These are phyloP conservation scores for Globisporangium paroecandrum DNA, from an alignment of 352 stramenopile species.

Conservation along the genomic window DNA sequence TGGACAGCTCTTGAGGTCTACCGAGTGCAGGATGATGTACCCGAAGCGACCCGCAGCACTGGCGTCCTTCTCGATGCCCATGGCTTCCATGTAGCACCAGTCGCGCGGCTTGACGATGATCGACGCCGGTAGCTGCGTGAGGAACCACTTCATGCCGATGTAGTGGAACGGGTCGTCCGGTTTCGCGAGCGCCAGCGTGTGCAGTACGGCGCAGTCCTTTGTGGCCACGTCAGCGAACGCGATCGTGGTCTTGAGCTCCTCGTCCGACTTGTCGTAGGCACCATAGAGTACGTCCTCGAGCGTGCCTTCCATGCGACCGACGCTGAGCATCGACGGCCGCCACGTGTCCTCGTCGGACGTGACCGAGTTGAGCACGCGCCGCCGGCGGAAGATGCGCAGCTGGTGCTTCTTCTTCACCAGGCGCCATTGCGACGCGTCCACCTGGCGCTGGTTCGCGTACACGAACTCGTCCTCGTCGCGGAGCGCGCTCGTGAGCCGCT, in stretches of 20 bases:
- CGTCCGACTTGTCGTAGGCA: slow-evolving; percentile 33
- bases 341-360: slow-evolving; percentile 15
- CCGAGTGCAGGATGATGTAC: slow-evolving; percentile 43
- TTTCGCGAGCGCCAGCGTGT: slow-evolving; percentile 36
- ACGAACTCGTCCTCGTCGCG: slow-evolving; percentile 28
- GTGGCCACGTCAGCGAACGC: slow-evolving; percentile 27
- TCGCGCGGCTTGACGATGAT: slow-evolving; percentile 25
- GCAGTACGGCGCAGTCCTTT: slow-evolving; percentile 38
- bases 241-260: slow-evolving; percentile 39
- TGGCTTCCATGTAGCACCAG: slow-evolving; percentile 39
- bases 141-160: slow-evolving; percentile 49
- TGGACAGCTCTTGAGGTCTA: slow-evolving; percentile 35
- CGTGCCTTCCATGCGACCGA: slow-evolving; percentile 40
- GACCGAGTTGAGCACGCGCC: slow-evolving; percentile 9
- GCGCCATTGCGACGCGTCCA: slow-evolving; percentile 51
- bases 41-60: slow-evolving; percentile 24
- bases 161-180: slow-evolving; percentile 43
- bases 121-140: slow-evolving; percentile 31
- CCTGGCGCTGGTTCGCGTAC: slow-evolving; percentile 22
- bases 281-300: slow-evolving; percentile 44
- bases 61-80: slow-evolving; percentile 34
- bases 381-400: slow-evolving; percentile 39
- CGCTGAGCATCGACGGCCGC: slow-evolving; percentile 18
- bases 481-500: slow-evolving; percentile 27
- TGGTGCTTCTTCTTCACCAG: slow-evolving; percentile 33